A percentile compares a stretch with the other conserved stretches of the same genome.
Evolutionary conservation across 179 eudicot genomes (phyloP).

Genomic region (Beta macrorhiza): DNA sequence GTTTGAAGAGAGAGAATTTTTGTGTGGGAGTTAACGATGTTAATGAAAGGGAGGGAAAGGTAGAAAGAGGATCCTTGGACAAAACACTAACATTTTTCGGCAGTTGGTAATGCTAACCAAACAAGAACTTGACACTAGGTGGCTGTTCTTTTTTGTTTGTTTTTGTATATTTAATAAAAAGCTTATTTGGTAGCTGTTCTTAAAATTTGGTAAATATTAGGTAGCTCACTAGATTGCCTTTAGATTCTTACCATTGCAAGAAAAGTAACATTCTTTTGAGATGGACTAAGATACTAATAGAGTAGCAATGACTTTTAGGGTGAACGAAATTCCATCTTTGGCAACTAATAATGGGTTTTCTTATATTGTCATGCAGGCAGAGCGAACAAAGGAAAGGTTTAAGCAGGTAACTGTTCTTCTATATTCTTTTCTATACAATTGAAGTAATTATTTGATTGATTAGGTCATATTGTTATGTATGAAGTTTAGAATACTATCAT

Average conservation of each 20-base stretch:
- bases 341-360: slow-evolving; percentile 17
- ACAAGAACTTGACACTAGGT: too few relatives aligned
- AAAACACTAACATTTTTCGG: too few relatives aligned
- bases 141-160: too few relatives aligned
- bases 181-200: too few relatives aligned
- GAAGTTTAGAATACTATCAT: neutral
- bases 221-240: neutral
- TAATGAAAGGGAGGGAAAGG: too few relatives aligned
- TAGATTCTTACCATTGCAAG: neutral
- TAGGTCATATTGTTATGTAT: neutral
- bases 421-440: neutral
- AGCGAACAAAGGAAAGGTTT: slow-evolving; percentile 49
- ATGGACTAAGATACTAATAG: neutral
- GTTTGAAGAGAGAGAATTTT: too few relatives aligned
- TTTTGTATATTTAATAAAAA: too few relatives aligned
- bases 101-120: too few relatives aligned
- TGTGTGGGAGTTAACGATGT: too few relatives aligned
- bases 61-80: too few relatives aligned
- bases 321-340: neutral
- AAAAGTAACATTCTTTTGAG: neutral
- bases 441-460: neutral
- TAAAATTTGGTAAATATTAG: too few relatives aligned
- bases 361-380: slow-evolving; percentile 45
- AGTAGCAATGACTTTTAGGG: neutral
- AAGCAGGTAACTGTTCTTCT: slow-evolving; percentile 47